Percentiles rank a stretch among this genome's conserved stretches.
These are phyloP conservation scores for Podospora appendiculata DNA, from an alignment of 495 filamentous ascomycete species.

Conservation along the genomic window DNA sequence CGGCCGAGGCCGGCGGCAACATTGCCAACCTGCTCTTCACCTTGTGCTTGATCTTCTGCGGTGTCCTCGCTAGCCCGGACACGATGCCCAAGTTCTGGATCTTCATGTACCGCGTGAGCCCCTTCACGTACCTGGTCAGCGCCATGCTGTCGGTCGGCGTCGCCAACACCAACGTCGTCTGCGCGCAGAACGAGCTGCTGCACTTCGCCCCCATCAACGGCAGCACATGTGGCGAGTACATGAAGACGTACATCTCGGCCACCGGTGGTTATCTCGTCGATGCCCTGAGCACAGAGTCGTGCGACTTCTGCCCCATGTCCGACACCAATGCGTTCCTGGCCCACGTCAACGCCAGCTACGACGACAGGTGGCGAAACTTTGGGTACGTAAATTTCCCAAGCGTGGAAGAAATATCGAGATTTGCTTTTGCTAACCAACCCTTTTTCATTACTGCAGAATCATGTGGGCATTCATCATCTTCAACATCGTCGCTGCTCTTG, in stretches of 20 bases:
- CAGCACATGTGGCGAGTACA: slow-evolving; percentile 51
- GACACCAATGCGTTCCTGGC: slow-evolving; percentile 58
- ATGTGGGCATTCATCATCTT: slow-evolving; percentile 65
- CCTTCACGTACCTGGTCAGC: slow-evolving; percentile 63
- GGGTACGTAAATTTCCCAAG: slow-evolving; percentile 38
- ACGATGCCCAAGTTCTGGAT: slow-evolving; percentile 70
- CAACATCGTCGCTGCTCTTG: slow-evolving; percentile 64
- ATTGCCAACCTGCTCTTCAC: slow-evolving; percentile 61
- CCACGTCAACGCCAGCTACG: slow-evolving; percentile 39
- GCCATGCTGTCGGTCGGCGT: slow-evolving; percentile 56
- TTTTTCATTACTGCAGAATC: slow-evolving; percentile 21
- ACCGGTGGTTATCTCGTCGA: slow-evolving; percentile 48
- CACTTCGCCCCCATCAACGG: slow-evolving; percentile 44
- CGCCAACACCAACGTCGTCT: slow-evolving; percentile 50
- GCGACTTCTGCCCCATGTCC: slow-evolving; percentile 52
- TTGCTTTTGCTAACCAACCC: slow-evolving; percentile 11
- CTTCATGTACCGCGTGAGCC: slow-evolving; percentile 75
- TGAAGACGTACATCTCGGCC: slow-evolving; percentile 39
- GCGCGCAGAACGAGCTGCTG: slow-evolving; percentile 54
- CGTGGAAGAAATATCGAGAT: too few relatives aligned
- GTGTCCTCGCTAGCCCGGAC: slow-evolving; percentile 59
- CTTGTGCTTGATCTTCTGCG: slow-evolving; percentile 63
- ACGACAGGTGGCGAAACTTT: slow-evolving; percentile 62
- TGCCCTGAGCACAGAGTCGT: slow-evolving; percentile 42
- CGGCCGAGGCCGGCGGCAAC: slow-evolving; percentile 57